Evolutionary conservation across 2,329 filamentous ascomycete species (phyloP), one percentile per base, ranked within the genome.

Genomic region (Pestalotiopsis sp.): DNA sequence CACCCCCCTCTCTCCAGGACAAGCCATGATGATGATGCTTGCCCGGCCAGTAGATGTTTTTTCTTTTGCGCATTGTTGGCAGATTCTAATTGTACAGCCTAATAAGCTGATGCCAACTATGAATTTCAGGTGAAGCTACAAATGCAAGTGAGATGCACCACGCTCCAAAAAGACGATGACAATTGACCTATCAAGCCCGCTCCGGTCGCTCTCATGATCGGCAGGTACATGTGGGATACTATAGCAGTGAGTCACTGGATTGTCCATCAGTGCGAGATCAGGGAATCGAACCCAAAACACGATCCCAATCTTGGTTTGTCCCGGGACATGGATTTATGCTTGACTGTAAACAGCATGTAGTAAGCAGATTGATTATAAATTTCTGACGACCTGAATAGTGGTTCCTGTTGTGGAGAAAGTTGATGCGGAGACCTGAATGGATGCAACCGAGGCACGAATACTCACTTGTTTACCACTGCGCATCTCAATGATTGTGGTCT

Each of bases 71-170:
- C n/a, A 36, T 20, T 62, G 39, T 23, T 17, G 14, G 38, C 20
- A 36, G 62, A 25, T 23, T 12, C 39, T 52, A 17, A 11, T 36
- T n/a, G 41, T 64, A n/a, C 45, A 52, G 17, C 17, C 38, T 36
- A 36, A 36, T 36, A 23, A 49, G 38, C 36, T 64, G 14, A 39
- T 66, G 25, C 41, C 63, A 66, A 36, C 41, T 52, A n/a, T 36
- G 49, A 36, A 66, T 66, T 57, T 56, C 63, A 66, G 63, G 45
- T 66, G 63, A 66, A 66, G 63, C 63, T 58, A 6, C n/a, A 23
- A 36, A 66, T 64, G 61, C 61, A 66, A 9, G 41, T 57, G 52
- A 27, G 25, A n/a, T 31, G 20, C 39, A 38, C 57, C 20, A n/a
- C n/a, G 27, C 25, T 27, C 17, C 12, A n/a, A 23, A 14, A n/a